A percentile compares a stretch with the other conserved stretches of the same genome.
phyloP scores from a whole-genome alignment of 192 early-diverging fungal species.

The Gaertneriomyces sp. region DNA sequence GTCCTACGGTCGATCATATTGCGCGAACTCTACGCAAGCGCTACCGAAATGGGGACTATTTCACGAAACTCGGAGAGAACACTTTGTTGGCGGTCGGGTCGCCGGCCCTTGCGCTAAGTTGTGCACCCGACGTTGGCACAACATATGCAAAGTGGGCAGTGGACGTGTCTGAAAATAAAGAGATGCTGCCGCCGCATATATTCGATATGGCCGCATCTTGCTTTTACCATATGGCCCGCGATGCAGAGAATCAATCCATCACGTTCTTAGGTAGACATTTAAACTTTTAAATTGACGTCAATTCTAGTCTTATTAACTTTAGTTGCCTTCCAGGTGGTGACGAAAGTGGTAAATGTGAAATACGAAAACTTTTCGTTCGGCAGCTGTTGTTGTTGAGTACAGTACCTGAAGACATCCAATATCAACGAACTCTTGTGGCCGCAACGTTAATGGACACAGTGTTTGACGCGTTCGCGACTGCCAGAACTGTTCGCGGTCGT shows the following conservation, averaged over 20 bases:
- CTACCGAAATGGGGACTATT: constrained; percentile 16
- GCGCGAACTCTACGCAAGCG: constrained; percentile 12
- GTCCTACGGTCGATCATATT: constrained; percentile 23
- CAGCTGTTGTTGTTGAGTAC: constrained; percentile 23
- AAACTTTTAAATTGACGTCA: too few species aligned
- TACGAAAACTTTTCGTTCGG: constrained; percentile 26
- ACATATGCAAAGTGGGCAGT: constrained; percentile 24
- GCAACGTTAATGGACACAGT: constrained; percentile 22
- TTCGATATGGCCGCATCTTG: constrained; percentile 30
- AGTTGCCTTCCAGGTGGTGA: constrained; percentile 6
- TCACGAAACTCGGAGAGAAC: constrained; percentile 27
- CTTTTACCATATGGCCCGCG: constrained; percentile 29
- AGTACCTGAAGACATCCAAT: constrained; percentile 6
- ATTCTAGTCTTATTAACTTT: too few species aligned
- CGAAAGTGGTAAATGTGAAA: constrained; percentile 21
- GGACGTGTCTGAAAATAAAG: constrained; percentile 14
- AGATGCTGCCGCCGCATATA: constrained; percentile 20
- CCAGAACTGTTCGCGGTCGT: constrained; percentile 21
- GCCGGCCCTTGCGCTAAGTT: constrained; percentile 10
- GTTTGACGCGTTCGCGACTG: constrained; percentile 26
- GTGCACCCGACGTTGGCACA: constrained; percentile 17
- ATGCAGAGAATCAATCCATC: constrained; percentile 26
- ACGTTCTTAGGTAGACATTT: constrained; percentile 7
- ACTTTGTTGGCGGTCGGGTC: constrained; percentile 19
- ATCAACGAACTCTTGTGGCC: constrained; percentile 22